Evolutionary conservation across 2,329 filamentous ascomycete genomes (phyloP), one percentile per base, ranked within the genome.

Genomic region (Atkinsonella texensis): DNA sequence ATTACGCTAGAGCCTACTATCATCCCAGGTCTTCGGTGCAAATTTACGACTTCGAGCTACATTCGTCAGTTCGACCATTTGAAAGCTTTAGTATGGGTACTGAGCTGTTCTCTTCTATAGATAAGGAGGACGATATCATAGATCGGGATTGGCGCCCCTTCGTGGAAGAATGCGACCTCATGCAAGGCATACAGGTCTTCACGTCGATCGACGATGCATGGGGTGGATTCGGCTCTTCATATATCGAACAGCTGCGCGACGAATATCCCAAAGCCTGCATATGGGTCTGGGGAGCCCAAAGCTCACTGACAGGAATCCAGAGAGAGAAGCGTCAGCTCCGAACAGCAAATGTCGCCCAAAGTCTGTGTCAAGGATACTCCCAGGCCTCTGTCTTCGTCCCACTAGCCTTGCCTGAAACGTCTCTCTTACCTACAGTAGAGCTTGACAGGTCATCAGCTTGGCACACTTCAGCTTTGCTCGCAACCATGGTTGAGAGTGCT

Each of bases 91-190:
- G 93, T 64, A 83, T 81, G 51, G 89, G 89, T 11, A 81, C 84
- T 57, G 85, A 90, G 45, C 75, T 96, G 6, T 95, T 90, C 58
- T 70, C 72, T 18, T 74, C 75, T 3, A 72, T 90, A 8, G 85
- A 91, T 65, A 82, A 79, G 61, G 89, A 95, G 60, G 81, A 90
- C 58, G 91, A 96, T 60, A 68, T 97, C 5, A 72, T 96, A 4
- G 93, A 98, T 63, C 80, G 90, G n/a, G 91, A 98, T 65, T 72
- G 96, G 57, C 77, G 93, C 39, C 83, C 83, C 0, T 96, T 96
- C 63, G 80, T 84, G 2, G 93, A 98, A 69, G 93, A 97, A 68
- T 93, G 89, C 57, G 93, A 98, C 66, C 83, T 89, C 51, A 76
- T 97, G 70, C 90, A 96, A 67, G 91, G 85, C 0, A 74, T 98